Base-by-base conservation (phyloP, 2,329 filamentous ascomycete genomes). In the Fusarium sp. region DNA sequence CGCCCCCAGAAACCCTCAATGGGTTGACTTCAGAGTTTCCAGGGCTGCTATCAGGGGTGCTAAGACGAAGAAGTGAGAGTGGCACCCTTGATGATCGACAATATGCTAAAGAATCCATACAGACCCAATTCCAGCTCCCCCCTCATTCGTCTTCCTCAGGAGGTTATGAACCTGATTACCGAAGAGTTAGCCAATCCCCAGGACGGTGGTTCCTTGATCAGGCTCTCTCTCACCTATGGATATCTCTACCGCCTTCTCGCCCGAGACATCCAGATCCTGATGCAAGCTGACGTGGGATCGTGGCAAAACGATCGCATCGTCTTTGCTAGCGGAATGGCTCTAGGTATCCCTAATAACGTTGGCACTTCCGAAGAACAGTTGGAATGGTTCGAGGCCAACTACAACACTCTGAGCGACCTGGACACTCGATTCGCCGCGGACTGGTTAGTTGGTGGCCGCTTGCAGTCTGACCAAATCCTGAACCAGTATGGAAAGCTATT, bases 231-330 rank as follows among this genome's bases (percentile, higher is more conserved):
- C 13, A 66, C 52, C 3, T 58, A 46, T 36, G 18, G 21, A 7
- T 67, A 58, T 33, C 52, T 67, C 21, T 67, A 66, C 20, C 61
- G 57, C 3, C 48, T 66, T 4, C n/a, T 55, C 15, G 41, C 33
- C 3, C 7, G 8, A 3, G 29, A 23, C 7, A 25, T 66, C 15
- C 61, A 67, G 45, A 9, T 23, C 5, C 11, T 37, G 2, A 35
- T 67, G 6, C 11, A 25, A 1, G 11, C 25, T 3, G 57, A 67
- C 8, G 37, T 33, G 1, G 61, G 57, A 2, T 43, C 21, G 2
- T 67, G 62, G 64, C 13, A 43, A 15, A 39, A 39, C 8, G 39
- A 55, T 15, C 43, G 62, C 11, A 33, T 63, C 20, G 14, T 58
- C 11, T 50, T 66, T 17, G 37, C 53, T 9, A 41, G 52, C 4